Conservation (phyloP, 148 eudicot genomes). For the Fagopyrum tataricum region DNA sequence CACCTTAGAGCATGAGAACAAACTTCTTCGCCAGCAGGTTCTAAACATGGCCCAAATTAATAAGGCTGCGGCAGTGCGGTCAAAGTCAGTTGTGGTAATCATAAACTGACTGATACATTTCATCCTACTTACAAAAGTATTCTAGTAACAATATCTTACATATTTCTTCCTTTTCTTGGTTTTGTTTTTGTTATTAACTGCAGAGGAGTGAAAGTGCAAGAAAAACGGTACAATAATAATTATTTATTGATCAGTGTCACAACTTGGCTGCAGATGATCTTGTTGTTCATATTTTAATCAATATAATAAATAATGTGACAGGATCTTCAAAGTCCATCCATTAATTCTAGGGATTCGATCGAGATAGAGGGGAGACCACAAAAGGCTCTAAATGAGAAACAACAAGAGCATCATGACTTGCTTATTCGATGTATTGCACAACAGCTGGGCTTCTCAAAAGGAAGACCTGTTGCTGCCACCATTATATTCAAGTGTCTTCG, state of each 20-base stretch:
- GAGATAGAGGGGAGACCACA: constrained; percentile 78
- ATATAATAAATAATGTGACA: constrained; percentile 18
- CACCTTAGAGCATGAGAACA: constrained; percentile 75
- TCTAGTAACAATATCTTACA: not conserved
- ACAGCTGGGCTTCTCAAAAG: constrained; percentile 73
- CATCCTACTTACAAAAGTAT: not conserved
- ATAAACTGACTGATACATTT: not conserved
- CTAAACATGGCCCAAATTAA: constrained; percentile 70
- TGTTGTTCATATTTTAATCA: constrained; percentile 3
- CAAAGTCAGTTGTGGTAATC: constrained; percentile 70
- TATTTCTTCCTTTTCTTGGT: not conserved
- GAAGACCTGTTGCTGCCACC: constrained; percentile 81
- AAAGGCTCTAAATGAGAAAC: constrained; percentile 81
- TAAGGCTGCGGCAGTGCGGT: constrained; percentile 51
- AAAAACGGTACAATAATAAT: constrained; percentile 23
- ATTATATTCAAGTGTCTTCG: constrained; percentile 85
- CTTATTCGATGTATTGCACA: constrained; percentile 82
- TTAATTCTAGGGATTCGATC: constrained; percentile 43
- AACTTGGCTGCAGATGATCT: not conserved
- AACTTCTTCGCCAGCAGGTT: constrained; percentile 84
- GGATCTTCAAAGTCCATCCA: constrained; percentile 60
- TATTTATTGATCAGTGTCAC: constrained; percentile 9
- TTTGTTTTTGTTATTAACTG: constrained; percentile 25
- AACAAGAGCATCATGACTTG: constrained; percentile 87
- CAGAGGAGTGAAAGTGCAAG: constrained; percentile 72